phyloP scores from a whole-genome alignment of 306 rosid genomes.

The Cucurbita moschata region DNA sequence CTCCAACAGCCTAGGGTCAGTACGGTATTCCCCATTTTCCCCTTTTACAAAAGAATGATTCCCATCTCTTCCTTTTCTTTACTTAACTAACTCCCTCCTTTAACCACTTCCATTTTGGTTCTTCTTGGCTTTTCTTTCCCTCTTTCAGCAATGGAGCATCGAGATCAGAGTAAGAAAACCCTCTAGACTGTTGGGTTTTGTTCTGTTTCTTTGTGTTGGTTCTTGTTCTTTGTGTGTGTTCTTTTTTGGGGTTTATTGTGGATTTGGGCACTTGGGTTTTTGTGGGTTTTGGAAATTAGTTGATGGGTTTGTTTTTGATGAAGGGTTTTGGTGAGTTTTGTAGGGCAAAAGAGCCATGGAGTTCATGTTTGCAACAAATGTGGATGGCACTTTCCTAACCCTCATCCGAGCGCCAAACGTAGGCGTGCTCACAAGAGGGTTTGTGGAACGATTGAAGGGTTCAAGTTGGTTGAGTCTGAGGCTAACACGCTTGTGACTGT shows the following conservation, averaged over 20 bases:
- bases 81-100: background rate
- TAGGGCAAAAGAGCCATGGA: constrained; percentile 39
- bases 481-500: constrained; percentile 17
- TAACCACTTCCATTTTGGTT: background rate
- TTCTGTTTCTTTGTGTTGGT: background rate
- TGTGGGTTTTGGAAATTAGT: background rate
- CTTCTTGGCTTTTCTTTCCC: background rate
- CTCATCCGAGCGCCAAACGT: constrained; percentile 53
- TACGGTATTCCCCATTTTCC: background rate
- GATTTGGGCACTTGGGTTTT: background rate
- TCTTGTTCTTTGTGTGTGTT: background rate
- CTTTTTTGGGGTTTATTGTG: background rate
- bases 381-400: constrained; percentile 56
- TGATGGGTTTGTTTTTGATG: background rate
- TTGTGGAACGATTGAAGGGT: constrained; percentile 76
- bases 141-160: constrained; percentile 2
- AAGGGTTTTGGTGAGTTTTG: background rate
- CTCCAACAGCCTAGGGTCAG: background rate
- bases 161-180: constrained; percentile 1
- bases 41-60: background rate
- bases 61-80: background rate
- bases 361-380: constrained; percentile 44
- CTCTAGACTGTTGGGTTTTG: background rate
- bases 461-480: constrained; percentile 24
- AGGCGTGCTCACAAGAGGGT: constrained; percentile 75